Conservation (phyloP, 176 grass and related monocot genomes). For the Eleusine coracana region DNA sequence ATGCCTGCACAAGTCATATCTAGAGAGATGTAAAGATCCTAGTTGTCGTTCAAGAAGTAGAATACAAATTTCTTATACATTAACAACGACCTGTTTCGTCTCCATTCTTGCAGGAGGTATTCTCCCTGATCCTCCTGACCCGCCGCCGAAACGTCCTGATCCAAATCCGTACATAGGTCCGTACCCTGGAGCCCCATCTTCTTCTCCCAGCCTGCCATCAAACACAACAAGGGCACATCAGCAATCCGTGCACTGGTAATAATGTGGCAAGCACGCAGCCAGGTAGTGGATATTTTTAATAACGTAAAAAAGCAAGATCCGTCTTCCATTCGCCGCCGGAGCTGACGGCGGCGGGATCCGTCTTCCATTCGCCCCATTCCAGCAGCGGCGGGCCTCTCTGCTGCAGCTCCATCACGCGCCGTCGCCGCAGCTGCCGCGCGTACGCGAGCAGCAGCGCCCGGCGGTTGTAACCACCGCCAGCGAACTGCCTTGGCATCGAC, state of each 20-base stretch:
- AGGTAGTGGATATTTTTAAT: neutral
- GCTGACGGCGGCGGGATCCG: neutral
- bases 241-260: neutral
- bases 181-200: slow-evolving; percentile 35
- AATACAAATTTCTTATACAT: neutral
- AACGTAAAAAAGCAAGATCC: neutral
- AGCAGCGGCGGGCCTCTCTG: slow-evolving; percentile 1
- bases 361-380: slow-evolving; percentile 43
- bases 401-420: neutral
- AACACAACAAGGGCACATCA: neutral
- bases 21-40: too few species aligned
- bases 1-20: too few species aligned
- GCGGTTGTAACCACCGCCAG: slow-evolving; percentile 15
- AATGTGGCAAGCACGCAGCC: neutral
- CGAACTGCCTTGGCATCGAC: neutral
- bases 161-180: slow-evolving; percentile 25
- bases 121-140: slow-evolving; percentile 20
- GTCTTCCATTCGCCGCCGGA: slow-evolving; percentile 19
- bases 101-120: slow-evolving; percentile 33
- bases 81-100: neutral
- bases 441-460: slow-evolving; percentile 47
- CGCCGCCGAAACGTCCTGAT: slow-evolving; percentile 6
- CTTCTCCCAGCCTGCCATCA: neutral
- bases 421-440: slow-evolving; percentile 36
- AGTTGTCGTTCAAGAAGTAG: neutral